Conservation (phyloP, 176 grass and related monocot species). For the Carex kokanica region DNA sequence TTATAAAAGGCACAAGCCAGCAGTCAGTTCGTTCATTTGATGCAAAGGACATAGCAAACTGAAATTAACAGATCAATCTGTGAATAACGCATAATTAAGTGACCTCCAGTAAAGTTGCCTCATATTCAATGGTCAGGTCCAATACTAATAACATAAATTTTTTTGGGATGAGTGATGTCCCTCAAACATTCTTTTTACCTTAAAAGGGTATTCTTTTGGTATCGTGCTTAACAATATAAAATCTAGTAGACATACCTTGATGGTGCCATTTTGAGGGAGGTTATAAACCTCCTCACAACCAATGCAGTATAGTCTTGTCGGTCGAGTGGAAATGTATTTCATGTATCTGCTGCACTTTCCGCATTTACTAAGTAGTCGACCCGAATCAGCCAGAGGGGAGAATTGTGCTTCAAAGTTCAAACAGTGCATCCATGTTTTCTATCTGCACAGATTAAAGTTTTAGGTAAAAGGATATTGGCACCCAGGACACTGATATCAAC, state of each 20-base stretch:
- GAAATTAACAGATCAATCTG: background rate
- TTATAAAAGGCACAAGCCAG: background rate
- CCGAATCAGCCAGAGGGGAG: constrained; percentile 89
- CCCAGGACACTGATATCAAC: background rate
- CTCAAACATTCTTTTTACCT: background rate
- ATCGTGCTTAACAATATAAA: background rate
- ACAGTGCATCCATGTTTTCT: constrained; percentile 95
- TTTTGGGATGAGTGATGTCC: background rate
- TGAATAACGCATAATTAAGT: background rate
- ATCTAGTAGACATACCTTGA: constrained; percentile 60
- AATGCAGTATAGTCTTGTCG: constrained; percentile 76
- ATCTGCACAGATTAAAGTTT: constrained; percentile 54
- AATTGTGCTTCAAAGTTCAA: constrained; percentile 99
- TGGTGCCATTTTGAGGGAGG: constrained; percentile 90
- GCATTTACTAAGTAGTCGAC: constrained; percentile 87
- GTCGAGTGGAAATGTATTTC: constrained; percentile 90
- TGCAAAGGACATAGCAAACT: background rate
- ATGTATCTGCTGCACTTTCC: constrained; percentile 94
- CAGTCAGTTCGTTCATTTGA: background rate
- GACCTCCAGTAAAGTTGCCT: background rate
- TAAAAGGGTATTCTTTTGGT: background rate
- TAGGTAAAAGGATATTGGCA: constrained; percentile 27
- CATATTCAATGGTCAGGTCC: background rate
- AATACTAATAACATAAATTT: background rate
- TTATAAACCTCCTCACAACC: constrained; percentile 98